Evolutionary conservation across 2,329 filamentous ascomycete genomes (phyloP).

Genomic region (Thyridium curvatum): DNA sequence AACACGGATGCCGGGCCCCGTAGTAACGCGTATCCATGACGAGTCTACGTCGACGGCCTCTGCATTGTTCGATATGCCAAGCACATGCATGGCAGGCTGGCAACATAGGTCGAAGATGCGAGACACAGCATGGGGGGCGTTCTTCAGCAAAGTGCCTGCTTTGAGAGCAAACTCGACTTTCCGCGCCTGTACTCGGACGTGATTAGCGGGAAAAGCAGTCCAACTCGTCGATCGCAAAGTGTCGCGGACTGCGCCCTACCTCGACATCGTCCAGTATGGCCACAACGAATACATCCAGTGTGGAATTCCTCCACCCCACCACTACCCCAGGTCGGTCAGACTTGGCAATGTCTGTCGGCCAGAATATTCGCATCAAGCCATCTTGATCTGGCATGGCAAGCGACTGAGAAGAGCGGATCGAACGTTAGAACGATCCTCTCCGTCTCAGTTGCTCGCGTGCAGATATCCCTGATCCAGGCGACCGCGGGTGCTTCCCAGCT

Average conservation of each 20-base stretch:
- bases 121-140: slow-evolving; percentile 70
- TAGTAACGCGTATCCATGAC: slow-evolving; percentile 61
- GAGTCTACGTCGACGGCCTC: slow-evolving; percentile 52
- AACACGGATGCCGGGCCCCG: slow-evolving; percentile 41
- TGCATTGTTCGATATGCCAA: slow-evolving; percentile 72
- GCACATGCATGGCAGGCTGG: slow-evolving; percentile 72
- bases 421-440: slow-evolving; percentile 80
- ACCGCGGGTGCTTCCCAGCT: slow-evolving; percentile 67
- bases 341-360: slow-evolving; percentile 79
- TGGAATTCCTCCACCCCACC: slow-evolving; percentile 93
- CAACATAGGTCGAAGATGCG: slow-evolving; percentile 83
- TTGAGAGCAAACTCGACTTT: slow-evolving; percentile 86
- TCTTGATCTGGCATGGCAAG: slow-evolving; percentile 64
- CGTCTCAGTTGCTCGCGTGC: slow-evolving; percentile 92
- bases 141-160: slow-evolving; percentile 75
- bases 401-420: slow-evolving; percentile 18
- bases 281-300: slow-evolving; percentile 83
- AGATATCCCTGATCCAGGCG: slow-evolving; percentile 74
- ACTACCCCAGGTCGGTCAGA: slow-evolving; percentile 75
- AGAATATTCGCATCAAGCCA: slow-evolving; percentile 97
- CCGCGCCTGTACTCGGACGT: slow-evolving; percentile 43
- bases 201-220: background rate
- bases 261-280: slow-evolving; percentile 87
- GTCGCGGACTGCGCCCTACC: slow-evolving; percentile 38
- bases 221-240: slow-evolving; percentile 1